A percentile compares a stretch with the other conserved stretches of the same genome.
Conservation (phyloP, 2,329 filamentous ascomycete species). For the Helotiales sp. region DNA sequence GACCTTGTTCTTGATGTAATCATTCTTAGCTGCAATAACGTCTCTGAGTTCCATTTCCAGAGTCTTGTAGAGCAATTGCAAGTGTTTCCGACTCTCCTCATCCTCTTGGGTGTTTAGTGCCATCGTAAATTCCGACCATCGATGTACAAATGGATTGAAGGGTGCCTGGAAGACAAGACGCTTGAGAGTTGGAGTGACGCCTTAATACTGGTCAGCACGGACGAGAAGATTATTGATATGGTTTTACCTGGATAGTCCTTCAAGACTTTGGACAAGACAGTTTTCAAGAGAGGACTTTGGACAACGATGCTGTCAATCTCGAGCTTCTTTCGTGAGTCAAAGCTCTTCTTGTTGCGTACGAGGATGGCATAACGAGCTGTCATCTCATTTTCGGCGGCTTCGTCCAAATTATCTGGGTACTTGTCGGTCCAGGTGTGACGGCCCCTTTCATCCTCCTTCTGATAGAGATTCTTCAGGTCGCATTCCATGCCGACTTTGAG, state of each 20-base stretch:
- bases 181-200: constrained; percentile 58
- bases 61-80: constrained; percentile 47
- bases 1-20: constrained; percentile 53
- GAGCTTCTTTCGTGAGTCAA: constrained; percentile 59
- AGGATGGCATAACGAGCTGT: constrained; percentile 62
- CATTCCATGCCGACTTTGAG: constrained; percentile 34
- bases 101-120: constrained; percentile 45
- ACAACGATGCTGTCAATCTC: constrained; percentile 62
- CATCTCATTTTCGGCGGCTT: constrained; percentile 60
- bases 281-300: constrained; percentile 62
- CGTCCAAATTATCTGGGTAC: constrained; percentile 53
- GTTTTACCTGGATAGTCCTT: constrained; percentile 24
- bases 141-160: constrained; percentile 65
- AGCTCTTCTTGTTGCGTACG: constrained; percentile 57
- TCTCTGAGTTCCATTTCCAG: constrained; percentile 53
- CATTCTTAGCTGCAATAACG: constrained; percentile 48
- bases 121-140: constrained; percentile 53
- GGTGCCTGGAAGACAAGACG: constrained; percentile 60
- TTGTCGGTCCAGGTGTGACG: constrained; percentile 56
- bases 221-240: background rate
- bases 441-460: constrained; percentile 51
- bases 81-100: constrained; percentile 45
- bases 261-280: constrained; percentile 46
- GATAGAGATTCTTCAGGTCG: constrained; percentile 49
- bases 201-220: constrained; percentile 47